Evolutionary conservation across 2,329 filamentous ascomycete species (phyloP), one percentile per base, ranked within the genome.

Genomic region (Diaporthe humulicola): DNA sequence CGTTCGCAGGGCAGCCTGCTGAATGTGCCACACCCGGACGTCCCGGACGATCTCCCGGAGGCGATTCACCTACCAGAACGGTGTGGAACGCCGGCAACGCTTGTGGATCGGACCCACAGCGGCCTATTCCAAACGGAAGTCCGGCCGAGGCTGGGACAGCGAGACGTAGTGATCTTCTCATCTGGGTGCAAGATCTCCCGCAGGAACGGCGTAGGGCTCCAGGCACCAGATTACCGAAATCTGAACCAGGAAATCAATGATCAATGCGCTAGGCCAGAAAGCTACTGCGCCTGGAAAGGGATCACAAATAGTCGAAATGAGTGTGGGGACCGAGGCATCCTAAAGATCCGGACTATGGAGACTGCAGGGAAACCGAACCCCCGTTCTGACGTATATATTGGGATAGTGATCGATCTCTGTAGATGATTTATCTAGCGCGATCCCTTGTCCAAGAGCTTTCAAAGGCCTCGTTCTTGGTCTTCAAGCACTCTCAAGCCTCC

Each of bases 371-470:
- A 38, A 28, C 28, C 45, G 12, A 25, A 38, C 30, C 45, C 30
- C 48, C 42, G 10, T 19, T 40, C n/a, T 64, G 57, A 17, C 36
- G 28, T 64, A n/a, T 72, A 54, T 52, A 54, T 52, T 33, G 64
- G 22, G 15, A 5, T 33, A 22, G 19, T 36, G 14, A n/a, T n/a
- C 3, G 15, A 17, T 38, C 30, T 50, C 48, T 30, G 42, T 22
- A 30, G 38, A 36, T 28, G 36, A 36, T 50, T 30, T n/a, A 19
- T 25, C 19, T n/a, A 10, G 10, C 45, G 25, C 10, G 42, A 48
- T 42, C 8, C 25, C 57, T 42, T 17, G 25, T 14, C 25, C n/a
- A 22, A 28, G 25, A 28, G 30, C n/a, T 36, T 30, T 9, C 19
- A 33, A 30, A 33, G n/a, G 22, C 30, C 6, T 33, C 15, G 40